These are phyloP conservation scores for Datisca glomerata DNA, from an alignment of 306 rosid species.

Conservation along the genomic window DNA sequence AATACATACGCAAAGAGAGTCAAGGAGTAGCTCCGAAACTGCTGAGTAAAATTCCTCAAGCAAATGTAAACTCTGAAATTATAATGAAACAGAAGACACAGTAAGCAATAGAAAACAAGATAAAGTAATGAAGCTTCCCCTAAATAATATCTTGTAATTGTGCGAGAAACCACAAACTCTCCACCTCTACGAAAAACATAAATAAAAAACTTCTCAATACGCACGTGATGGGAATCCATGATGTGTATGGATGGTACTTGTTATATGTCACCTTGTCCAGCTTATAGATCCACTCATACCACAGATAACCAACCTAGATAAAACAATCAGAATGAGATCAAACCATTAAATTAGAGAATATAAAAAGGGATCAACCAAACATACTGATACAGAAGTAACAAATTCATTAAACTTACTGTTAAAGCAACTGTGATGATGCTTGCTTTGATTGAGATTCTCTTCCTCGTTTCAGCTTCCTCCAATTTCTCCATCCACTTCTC, in stretches of 20 bases:
- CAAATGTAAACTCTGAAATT: conserved; percentile 81
- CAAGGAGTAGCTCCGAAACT: conserved; percentile 65
- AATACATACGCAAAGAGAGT: conserved; percentile 83
- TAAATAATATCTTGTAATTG: too few species aligned
- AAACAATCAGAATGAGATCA: conserved; percentile 17
- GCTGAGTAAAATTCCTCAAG: conserved; percentile 89
- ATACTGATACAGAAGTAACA: background rate
- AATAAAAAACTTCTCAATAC: conserved; percentile 20
- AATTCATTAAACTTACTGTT: conserved; percentile 52
- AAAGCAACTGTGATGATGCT: conserved; percentile 47
- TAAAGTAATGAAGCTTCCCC: background rate
- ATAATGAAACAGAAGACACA: conserved; percentile 6
- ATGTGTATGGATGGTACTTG: conserved; percentile 91
- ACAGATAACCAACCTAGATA: conserved; percentile 79
- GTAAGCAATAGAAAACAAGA: conserved; percentile 4
- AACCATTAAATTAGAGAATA: conserved; percentile 4
- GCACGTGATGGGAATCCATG: conserved; percentile 98
- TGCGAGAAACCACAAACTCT: background rate
- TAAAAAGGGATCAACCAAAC: background rate
- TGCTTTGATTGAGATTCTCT: conserved; percentile 71
- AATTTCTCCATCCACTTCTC: conserved; percentile 97
- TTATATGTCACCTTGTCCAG: conserved; percentile 94
- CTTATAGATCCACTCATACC: conserved; percentile 93
- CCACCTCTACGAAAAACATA: conserved; percentile 1
- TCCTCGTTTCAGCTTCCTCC: conserved; percentile 86